phyloP scores from a whole-genome alignment of 208 protist genomes.

The Acanthamoeba royreba region DNA sequence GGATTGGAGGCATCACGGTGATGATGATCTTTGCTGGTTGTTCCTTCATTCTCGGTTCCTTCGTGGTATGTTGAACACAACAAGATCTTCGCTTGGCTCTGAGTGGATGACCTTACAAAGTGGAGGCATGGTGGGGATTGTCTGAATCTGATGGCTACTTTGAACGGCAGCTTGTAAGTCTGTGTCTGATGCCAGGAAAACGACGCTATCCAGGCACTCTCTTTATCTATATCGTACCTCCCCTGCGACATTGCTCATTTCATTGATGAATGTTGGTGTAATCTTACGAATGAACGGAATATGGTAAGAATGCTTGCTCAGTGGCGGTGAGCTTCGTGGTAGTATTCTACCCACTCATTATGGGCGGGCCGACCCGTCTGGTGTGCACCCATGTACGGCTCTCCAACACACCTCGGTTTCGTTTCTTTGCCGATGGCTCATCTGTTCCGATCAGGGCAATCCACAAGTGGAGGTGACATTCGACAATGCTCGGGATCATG shows the following conservation, averaged over 20 bases:
- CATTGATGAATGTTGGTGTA: no score
- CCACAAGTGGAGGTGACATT: background rate
- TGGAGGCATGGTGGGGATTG: no score
- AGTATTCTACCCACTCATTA: background rate
- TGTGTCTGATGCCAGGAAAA: background rate
- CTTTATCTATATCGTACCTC: background rate
- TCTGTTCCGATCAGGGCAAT: background rate
- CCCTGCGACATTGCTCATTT: background rate
- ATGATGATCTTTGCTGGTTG: background rate
- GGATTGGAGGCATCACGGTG: background rate
- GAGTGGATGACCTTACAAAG: no score
- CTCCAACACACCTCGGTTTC: no score
- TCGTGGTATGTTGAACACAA: no score
- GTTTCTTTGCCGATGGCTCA: no score
- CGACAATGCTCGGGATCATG: background rate
- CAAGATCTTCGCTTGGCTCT: no score
- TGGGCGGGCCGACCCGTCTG: background rate
- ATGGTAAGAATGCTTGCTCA: no score
- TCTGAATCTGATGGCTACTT: background rate
- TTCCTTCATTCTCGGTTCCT: constrained; percentile 30
- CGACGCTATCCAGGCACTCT: background rate
- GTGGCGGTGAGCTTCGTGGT: background rate
- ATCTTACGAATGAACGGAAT: no score
- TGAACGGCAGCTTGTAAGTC: background rate
- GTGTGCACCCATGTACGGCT: constrained; percentile 10